Conservation (phyloP, 805 yeast species). For the Isabelozyma pseudorhagii region DNA sequence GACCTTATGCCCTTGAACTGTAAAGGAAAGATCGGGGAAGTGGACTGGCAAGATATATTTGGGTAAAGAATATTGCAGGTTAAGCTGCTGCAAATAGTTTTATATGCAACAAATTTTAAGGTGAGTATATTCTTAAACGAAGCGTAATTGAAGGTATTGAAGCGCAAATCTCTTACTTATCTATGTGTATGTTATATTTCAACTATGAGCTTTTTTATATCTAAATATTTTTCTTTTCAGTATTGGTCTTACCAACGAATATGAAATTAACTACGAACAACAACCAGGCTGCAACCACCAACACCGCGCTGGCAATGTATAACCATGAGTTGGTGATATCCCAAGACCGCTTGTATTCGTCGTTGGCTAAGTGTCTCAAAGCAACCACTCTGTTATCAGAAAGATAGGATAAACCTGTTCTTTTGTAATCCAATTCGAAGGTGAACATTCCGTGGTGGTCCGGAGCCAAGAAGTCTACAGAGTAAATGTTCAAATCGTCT, state of each 20-base stretch:
- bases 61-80: too few species aligned
- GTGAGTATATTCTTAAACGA: too few species aligned
- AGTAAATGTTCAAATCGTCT: constrained; percentile 48
- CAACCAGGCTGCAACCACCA: constrained; percentile 76
- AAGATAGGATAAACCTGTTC: constrained; percentile 71
- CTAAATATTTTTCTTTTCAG: constrained; percentile 23
- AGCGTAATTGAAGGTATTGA: too few species aligned
- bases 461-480: constrained; percentile 67
- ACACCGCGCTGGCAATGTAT: constrained; percentile 65
- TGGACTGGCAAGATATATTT: constrained; percentile 9
- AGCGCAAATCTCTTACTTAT: background rate
- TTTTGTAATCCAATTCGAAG: constrained; percentile 70
- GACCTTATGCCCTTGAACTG: constrained; percentile 20
- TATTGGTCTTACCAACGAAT: constrained; percentile 31
- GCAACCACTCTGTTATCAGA: constrained; percentile 69
- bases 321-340: constrained; percentile 92
- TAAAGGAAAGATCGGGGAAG: constrained; percentile 12
- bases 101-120: too few species aligned
- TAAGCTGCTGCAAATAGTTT: too few species aligned
- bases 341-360: constrained; percentile 92
- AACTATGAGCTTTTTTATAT: background rate
- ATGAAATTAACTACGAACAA: constrained; percentile 68
- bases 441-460: constrained; percentile 98
- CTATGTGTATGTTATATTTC: too few species aligned
- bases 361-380: constrained; percentile 91